Base-by-base conservation (phyloP, 768 basidiomycete genomes). In the Gyrodon lividus region DNA sequence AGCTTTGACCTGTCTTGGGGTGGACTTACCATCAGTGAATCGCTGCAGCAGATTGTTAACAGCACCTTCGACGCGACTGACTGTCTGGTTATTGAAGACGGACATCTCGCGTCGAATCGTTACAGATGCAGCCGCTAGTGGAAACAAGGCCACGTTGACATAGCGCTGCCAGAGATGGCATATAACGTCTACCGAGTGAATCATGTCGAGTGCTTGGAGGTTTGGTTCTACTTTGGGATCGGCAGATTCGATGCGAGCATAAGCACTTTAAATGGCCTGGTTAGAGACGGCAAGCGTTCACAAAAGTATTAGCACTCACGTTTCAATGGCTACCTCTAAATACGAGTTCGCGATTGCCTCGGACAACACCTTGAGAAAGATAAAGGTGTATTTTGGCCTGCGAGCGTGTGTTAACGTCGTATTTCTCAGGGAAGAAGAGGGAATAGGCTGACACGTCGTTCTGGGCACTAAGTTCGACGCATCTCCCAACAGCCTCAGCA, bases 121-220 rank as follows among this genome's bases (percentile, higher is more conserved):
- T 6, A 95, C 89, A 0, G 89, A 90, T 10, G 86, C 84, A 51
- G 82, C 85, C 0, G 92, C 87, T 14, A 99, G 76, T 0, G 97
- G 95, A 13, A 97, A 76, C 6, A 99, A 70, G 0, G 94, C 97
- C 17, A 91, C 89, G 43, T 88, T 89, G 60, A 92, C 82, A 69
- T 98, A 99, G 66, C 90, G 89, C 63, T 98, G 97, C 96, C 95
- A 98, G 10, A 99, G 80, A 64, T 98, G 92, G 63, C 89, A 92
- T 50, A 96, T 87, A 40, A 96, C 80, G 70, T 96, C 94, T 30
- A 89, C 82, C 3, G 79, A 74, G 50, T 77, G 79, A 59, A 98
- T 72, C 19, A 89, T 79, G 0, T 72, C 61, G 6, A 98, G 67
- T 4, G 80, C 71, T 44, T 86, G 80, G 20, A 97, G 71, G 57